Evolutionary conservation across 2,329 filamentous ascomycete genomes (phyloP), one percentile per base, ranked within the genome.

Genomic region (Colletotrichum aenigma): DNA sequence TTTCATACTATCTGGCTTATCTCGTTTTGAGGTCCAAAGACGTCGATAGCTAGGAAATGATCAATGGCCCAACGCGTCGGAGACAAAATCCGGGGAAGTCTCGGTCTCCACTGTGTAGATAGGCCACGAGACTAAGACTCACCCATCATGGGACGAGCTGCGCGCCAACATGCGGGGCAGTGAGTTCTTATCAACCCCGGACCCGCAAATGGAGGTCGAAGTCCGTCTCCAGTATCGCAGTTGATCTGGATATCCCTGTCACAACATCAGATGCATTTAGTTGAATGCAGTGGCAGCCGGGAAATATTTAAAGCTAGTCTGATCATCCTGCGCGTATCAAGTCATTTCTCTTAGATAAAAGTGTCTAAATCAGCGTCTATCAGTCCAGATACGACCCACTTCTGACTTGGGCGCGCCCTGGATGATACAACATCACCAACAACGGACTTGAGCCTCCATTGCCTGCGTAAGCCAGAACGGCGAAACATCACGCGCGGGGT

Each of bases 201-300:
- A 66, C 61, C 69, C 69, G 36, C 61, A 71, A 71, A 71, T 58
- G 69, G 69, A 66, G 69, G 69, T 71, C n/a, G 9, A 71, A 66
- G 18, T 43, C 66, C 56, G 34, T 61, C 24, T 48, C 30, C 2
- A 16, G 28, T n/a, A 56, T 55, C 28, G n/a, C 3, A 24, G 26
- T 28, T 56, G 43, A 66, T 34, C 24, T 66, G 52, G 66, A 10
- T 28, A 68, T 68, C 66, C 66, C 4, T 66, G 64, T n/a, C 43
- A 66, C 16, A 13, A 32, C n/a, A 34, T 55, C 7, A 30, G 26
- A 61, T 32, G 58, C 4, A 30, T 32, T 15, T 12, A 21, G 16
- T 61, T 34, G 15, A 28, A 34, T 13, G 18, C 9, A 10, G 24
- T 16, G 4, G 1, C 15, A 58, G 24, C 26, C 55, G 58, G 28